phyloP scores from a whole-genome alignment of 768 basidiomycete species.

The Cystofilobasidium capitatum region DNA sequence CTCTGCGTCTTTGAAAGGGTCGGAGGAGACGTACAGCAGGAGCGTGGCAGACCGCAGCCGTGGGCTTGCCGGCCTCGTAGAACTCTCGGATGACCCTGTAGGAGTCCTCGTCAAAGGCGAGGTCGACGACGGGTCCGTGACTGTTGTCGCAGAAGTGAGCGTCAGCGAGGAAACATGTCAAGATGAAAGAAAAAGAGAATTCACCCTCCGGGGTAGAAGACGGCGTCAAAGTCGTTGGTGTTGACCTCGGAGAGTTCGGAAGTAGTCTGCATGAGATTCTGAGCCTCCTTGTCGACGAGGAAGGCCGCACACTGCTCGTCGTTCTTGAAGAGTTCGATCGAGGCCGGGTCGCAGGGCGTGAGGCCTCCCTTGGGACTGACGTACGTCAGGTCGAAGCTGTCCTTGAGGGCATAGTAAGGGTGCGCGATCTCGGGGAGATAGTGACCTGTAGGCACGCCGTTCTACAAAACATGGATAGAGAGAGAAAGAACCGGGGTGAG shows the following conservation, averaged over 20 bases:
- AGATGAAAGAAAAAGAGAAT: background rate
- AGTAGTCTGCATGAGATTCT: slow-evolving; percentile 73
- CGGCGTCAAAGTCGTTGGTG: slow-evolving; percentile 58
- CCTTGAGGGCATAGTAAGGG: slow-evolving; percentile 52
- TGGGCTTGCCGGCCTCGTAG: slow-evolving; percentile 57
- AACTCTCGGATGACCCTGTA: slow-evolving; percentile 55
- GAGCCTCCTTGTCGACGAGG: slow-evolving; percentile 74
- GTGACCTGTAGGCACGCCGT: background rate
- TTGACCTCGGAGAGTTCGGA: slow-evolving; percentile 79
- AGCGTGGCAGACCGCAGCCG: slow-evolving; percentile 72
- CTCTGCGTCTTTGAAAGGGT: too few relatives aligned
- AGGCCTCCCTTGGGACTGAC: slow-evolving; percentile 50
- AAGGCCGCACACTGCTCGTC: slow-evolving; percentile 52
- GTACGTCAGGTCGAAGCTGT: slow-evolving; percentile 51
- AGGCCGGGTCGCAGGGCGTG: slow-evolving; percentile 55
- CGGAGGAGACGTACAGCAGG: too few relatives aligned
- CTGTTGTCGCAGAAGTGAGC: too few relatives aligned
- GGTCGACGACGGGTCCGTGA: slow-evolving; percentile 66
- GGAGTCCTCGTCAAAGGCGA: slow-evolving; percentile 52
- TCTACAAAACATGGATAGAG: background rate
- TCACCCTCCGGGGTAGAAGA: slow-evolving; percentile 69
- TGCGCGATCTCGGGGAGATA: slow-evolving; percentile 47
- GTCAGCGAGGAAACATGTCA: slow-evolving; percentile 9
- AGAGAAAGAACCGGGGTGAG: background rate
- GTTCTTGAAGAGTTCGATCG: slow-evolving; percentile 49